phyloP scores from a whole-genome alignment of 768 basidiomycete genomes.

The Mycena leptocephala region DNA sequence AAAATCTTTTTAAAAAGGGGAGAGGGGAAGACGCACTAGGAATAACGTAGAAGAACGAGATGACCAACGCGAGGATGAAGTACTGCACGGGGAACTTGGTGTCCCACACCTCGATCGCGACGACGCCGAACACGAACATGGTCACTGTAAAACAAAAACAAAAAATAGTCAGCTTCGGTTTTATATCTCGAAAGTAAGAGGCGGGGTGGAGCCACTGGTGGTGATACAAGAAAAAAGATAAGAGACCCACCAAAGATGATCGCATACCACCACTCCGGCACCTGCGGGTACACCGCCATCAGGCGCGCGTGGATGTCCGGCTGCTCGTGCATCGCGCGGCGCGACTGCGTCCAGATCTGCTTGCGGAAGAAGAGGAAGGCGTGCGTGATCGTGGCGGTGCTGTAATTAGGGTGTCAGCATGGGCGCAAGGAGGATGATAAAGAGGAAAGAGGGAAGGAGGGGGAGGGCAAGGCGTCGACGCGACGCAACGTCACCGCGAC shows the following conservation, averaged over 20 bases:
- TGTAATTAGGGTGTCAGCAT: background rate
- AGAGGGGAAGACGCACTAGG: slow-evolving; percentile 47
- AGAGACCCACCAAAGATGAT: slow-evolving; percentile 71
- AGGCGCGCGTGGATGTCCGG: slow-evolving; percentile 90
- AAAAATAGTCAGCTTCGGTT: no score
- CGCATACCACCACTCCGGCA: slow-evolving; percentile 84
- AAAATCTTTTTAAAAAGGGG: background rate
- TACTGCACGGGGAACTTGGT: slow-evolving; percentile 64
- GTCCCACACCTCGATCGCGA: slow-evolving; percentile 70
- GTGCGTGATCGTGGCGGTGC: slow-evolving; percentile 81
- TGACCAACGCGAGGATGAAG: slow-evolving; percentile 81
- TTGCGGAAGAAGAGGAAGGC: slow-evolving; percentile 84
- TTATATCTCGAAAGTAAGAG: no score
- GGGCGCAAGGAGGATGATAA: no score
- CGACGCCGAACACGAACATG: slow-evolving; percentile 67
- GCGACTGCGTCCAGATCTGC: slow-evolving; percentile 82
- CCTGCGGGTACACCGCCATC: slow-evolving; percentile 79
- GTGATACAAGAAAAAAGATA: no score
- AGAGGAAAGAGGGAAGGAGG: no score
- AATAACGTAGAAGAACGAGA: slow-evolving; percentile 41
- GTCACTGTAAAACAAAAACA: no score
- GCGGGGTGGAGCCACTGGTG: no score
- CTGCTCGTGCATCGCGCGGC: slow-evolving; percentile 83
- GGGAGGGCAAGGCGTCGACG: no score
- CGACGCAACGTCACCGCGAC: no score